phyloP scores from a whole-genome alignment of 2,329 filamentous ascomycete species.

The Alternaria arbusti region DNA sequence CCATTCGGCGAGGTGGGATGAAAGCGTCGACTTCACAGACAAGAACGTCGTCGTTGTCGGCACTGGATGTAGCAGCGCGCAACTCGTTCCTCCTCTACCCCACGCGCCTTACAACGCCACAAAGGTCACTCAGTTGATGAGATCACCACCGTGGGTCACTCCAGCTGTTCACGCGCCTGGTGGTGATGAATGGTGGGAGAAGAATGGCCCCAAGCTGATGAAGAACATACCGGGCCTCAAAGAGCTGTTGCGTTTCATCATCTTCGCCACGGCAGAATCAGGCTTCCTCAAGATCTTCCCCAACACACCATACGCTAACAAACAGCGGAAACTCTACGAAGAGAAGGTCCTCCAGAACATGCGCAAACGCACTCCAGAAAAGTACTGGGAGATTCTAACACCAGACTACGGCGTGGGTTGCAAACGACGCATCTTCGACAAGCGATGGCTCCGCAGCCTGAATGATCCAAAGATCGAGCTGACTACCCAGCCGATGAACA shows the following conservation, averaged over 20 bases:
- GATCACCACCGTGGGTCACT: constrained; percentile 64
- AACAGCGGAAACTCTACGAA: constrained; percentile 50
- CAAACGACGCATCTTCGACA: constrained; percentile 68
- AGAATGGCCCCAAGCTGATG: constrained; percentile 56
- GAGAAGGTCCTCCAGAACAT: constrained; percentile 55
- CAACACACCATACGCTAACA: constrained; percentile 45
- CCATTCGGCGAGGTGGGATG: constrained; percentile 64
- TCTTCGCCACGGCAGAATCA: constrained; percentile 53
- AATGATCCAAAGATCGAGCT: constrained; percentile 61
- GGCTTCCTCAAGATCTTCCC: constrained; percentile 59
- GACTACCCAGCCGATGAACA: constrained; percentile 58
- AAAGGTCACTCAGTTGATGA: constrained; percentile 66
- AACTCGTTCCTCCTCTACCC: constrained; percentile 61
- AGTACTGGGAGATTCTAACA: constrained; percentile 67
- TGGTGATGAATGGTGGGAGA: constrained; percentile 53
- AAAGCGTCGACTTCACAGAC: constrained; percentile 58
- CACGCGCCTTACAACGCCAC: constrained; percentile 58
- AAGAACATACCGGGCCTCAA: constrained; percentile 59
- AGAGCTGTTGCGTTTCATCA: constrained; percentile 52
- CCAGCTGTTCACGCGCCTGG: constrained; percentile 49
- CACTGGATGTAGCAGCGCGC: constrained; percentile 64
- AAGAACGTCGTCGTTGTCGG: constrained; percentile 66
- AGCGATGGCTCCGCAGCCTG: constrained; percentile 61
- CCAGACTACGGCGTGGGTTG: constrained; percentile 69
- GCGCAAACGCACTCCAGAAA: constrained; percentile 59